Base-by-base conservation (phyloP, 495 filamentous ascomycete genomes). In the Opeltia flavorubescens region DNA sequence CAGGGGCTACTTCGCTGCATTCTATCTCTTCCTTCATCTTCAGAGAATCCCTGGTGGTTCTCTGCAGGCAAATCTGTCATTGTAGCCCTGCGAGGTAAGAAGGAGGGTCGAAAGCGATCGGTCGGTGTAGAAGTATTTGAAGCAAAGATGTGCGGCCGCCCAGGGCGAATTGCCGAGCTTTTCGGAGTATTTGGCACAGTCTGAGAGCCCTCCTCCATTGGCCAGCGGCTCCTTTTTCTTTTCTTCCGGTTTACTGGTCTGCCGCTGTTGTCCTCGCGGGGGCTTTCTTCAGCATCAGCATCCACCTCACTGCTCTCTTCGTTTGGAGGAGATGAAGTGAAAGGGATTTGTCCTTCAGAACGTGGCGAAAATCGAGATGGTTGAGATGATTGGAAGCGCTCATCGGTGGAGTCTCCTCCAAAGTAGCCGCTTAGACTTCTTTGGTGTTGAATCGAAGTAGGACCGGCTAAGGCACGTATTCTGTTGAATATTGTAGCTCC, bases 1-100 rank as follows among this genome's bases (percentile, higher is more conserved):
- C 77, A 78, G 13, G 75, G 62, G 43, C 69, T 75, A 42, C 72
- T 65, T 45, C 68, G 69, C 41, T 66, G 70, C 5, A 94, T 62
- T 30, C 80, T 71, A 47, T 89, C 79, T 17, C 86, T 78, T 25
- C 87, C 87, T 59, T 94, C 89, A 48, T 89, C 89, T 58, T 95
- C 89, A 13, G 89, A 95, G 5, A 89, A 66, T 17, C 81, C 84
- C 42, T 78, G 76, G 29, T 81, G 75, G 23, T 74, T 76, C 36
- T 89, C 76, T 2, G 74, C 68, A 5, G 66, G 66, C 42, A 78
- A 65, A 51, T 89, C 84, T 1, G 71, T 74, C 56, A 80, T 78
- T 23, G 81, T 86, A 8, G 78, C 74, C 47, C 84, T 72, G 35
- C 84, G 76, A 26, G 67, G 69, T 44, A 85, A 66, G 21, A 84